These are phyloP conservation scores for Coemansia sp. DNA, from an alignment of 192 early-diverging fungal genomes.

Conservation along the genomic window DNA sequence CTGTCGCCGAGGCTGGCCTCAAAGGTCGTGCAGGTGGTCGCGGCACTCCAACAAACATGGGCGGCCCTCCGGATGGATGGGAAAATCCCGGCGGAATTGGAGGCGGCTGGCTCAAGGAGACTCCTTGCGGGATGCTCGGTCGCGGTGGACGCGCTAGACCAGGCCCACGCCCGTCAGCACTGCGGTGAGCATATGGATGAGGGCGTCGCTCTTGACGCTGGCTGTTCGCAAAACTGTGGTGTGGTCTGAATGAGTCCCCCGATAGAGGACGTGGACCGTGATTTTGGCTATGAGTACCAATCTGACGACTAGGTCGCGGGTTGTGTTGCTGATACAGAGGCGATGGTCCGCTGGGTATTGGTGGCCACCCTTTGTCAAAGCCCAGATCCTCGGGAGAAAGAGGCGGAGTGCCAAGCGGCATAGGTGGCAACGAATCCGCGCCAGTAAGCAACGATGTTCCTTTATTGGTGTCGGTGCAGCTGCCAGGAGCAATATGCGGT, in stretches of 20 bases:
- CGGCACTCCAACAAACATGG: neutral
- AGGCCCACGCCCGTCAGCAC: neutral
- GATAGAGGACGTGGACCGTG: neutral
- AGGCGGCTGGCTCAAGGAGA: neutral
- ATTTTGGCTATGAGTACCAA: neutral
- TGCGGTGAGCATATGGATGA: neutral
- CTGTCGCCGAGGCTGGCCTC: conserved; percentile 17
- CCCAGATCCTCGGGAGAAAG: conserved; percentile 16
- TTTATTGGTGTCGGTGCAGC: neutral
- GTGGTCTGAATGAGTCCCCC: neutral
- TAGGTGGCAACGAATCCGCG: conserved; percentile 23
- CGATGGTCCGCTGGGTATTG: conserved; percentile 42
- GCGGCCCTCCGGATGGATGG: neutral
- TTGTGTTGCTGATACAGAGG: conserved; percentile 23
- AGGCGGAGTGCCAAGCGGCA: conserved; percentile 45
- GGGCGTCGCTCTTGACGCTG: neutral
- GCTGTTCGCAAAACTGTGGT: neutral
- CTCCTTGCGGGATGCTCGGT: neutral
- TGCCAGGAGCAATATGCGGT: neutral
- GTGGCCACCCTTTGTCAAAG: conserved; percentile 28
- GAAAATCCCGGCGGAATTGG: conserved; percentile 1
- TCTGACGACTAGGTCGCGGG: neutral
- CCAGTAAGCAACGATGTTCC: too few species aligned
- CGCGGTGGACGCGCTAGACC: neutral
- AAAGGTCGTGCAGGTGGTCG: conserved; percentile 2